Percentiles rank a stretch among this genome's conserved stretches.
Conservation (phyloP, 2,329 filamentous ascomycete species). For the Fusarium floridanum region DNA sequence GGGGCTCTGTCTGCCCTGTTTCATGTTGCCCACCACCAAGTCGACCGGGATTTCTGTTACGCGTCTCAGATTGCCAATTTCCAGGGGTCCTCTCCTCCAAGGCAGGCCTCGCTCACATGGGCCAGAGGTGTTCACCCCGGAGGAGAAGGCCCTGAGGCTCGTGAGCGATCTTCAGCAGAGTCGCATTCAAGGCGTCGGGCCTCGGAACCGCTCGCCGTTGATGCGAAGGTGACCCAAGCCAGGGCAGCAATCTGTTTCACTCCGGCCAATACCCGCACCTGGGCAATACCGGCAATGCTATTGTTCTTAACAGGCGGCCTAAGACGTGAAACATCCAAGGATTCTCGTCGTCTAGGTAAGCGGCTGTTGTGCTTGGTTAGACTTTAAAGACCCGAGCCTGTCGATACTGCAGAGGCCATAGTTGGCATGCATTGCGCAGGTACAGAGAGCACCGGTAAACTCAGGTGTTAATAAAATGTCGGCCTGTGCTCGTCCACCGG, state of each 20-base stretch:
- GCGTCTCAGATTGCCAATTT: slow-evolving; percentile 48
- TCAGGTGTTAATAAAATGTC: neutral
- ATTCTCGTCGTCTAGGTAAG: slow-evolving; percentile 4
- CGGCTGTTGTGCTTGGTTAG: neutral
- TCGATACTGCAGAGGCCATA: neutral
- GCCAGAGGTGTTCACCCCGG: slow-evolving; percentile 7
- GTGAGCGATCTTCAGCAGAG: slow-evolving; percentile 15
- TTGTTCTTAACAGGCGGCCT: slow-evolving; percentile 26
- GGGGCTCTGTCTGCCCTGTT: slow-evolving; percentile 35
- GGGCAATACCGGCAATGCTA: slow-evolving; percentile 36
- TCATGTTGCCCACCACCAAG: slow-evolving; percentile 33
- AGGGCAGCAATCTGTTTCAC: slow-evolving; percentile 20
- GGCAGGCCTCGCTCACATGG: slow-evolving; percentile 13
- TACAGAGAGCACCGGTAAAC: neutral
- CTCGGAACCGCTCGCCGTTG: slow-evolving; percentile 9
- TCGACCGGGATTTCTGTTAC: slow-evolving; percentile 27
- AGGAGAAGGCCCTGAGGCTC: slow-evolving; percentile 2
- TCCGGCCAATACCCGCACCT: slow-evolving; percentile 25
- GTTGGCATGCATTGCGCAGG: neutral
- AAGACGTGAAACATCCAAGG: slow-evolving; percentile 34
- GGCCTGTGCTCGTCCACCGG: slow-evolving; percentile 17
- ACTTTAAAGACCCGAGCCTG: neutral
- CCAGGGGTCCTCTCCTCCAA: slow-evolving; percentile 11
- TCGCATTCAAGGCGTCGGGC: slow-evolving; percentile 13
- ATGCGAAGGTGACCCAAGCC: slow-evolving; percentile 2